A percentile compares a stretch with the other conserved stretches of the same genome.
phyloP scores from a whole-genome alignment of 2,329 filamentous ascomycete species.

The Neonectria hederae region DNA sequence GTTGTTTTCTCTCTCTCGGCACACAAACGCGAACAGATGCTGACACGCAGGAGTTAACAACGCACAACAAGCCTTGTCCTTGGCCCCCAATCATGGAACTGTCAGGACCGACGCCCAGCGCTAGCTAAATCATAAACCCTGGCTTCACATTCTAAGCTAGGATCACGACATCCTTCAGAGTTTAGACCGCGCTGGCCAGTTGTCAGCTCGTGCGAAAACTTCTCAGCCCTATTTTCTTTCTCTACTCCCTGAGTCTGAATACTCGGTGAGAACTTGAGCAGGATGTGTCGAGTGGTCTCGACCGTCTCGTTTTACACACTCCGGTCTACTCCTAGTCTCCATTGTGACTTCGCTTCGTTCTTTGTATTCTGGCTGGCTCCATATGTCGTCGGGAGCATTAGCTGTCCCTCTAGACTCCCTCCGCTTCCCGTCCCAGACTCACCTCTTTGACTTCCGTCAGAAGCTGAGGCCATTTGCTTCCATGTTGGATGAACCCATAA shows the following conservation, averaged over 20 bases:
- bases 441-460: background rate
- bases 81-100: background rate
- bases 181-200: background rate
- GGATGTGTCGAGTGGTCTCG: background rate
- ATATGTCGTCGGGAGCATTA: too few species aligned
- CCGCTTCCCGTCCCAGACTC: too few species aligned
- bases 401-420: too few species aligned
- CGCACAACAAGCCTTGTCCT: background rate
- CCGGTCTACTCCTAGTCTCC: background rate
- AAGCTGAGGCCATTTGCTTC: background rate
- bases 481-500: background rate
- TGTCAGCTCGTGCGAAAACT: background rate
- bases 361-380: too few species aligned
- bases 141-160: background rate
- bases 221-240: constrained; percentile 13
- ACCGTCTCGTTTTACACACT: too few species aligned
- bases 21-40: background rate
- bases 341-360: background rate
- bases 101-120: background rate
- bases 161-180: constrained; percentile 3
- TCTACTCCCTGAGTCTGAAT: background rate
- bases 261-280: background rate
- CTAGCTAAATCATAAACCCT: background rate
- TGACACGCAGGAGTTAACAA: background rate
- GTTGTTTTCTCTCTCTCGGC: too few species aligned